Conservation (phyloP, 352 stramenopile genomes). For the Ophiocytium majus region DNA sequence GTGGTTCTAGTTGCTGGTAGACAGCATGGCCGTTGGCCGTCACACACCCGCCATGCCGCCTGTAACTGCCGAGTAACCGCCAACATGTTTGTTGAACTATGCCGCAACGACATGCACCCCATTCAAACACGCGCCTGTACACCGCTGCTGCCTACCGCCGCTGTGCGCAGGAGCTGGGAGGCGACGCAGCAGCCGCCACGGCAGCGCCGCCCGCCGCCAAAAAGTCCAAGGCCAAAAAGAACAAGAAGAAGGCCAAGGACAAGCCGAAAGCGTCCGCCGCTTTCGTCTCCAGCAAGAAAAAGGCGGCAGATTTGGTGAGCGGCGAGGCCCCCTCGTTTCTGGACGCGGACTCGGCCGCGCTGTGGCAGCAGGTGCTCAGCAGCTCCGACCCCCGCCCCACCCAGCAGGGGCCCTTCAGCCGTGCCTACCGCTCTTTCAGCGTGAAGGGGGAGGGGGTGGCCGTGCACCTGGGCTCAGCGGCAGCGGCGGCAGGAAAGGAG, state of each 20-base stretch:
- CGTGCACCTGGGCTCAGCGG: background rate
- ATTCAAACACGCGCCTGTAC: too few species aligned
- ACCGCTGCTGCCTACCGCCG: too few species aligned
- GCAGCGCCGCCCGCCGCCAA: too few species aligned
- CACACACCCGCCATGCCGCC: too few species aligned
- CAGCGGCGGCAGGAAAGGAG: background rate
- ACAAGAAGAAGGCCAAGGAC: background rate
- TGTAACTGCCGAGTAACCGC: too few species aligned
- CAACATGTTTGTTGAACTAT: too few species aligned
- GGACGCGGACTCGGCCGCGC: background rate
- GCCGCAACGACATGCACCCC: too few species aligned
- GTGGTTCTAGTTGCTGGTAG: too few species aligned
- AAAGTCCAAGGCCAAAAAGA: slow-evolving; percentile 9
- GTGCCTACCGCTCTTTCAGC: slow-evolving; percentile 15
- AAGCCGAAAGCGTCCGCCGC: background rate
- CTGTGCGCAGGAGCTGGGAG: too few species aligned
- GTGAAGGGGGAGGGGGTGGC: background rate
- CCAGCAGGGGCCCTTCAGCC: background rate
- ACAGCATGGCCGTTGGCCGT: too few species aligned
- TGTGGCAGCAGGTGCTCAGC: background rate
- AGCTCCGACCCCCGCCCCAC: background rate
- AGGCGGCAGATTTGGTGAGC: background rate
- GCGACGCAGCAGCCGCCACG: too few species aligned
- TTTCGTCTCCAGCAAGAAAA: slow-evolving; percentile 13
- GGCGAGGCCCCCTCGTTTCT: slow-evolving; percentile 11